Evolutionary conservation across 129 eudicot genomes (phyloP), one percentile per base, ranked within the genome.

Genomic region (Calendula officinalis): DNA sequence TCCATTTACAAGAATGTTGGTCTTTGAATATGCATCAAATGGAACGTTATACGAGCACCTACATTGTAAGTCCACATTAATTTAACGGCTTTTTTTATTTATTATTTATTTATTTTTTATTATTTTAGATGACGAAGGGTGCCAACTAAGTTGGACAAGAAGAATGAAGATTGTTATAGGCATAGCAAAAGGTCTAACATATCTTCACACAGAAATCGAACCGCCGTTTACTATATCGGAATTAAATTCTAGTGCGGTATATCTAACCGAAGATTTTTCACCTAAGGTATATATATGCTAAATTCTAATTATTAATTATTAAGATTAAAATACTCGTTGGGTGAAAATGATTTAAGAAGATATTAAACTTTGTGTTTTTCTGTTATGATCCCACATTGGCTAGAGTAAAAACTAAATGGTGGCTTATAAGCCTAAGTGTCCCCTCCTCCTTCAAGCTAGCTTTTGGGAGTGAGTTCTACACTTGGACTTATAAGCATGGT

Each of bases 1-100:
- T 54, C 99, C 99, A 22, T 88, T 94, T 69, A 83, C 99, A 52
- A 83, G 99, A 79, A 94, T 94, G 99, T 77, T 94, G 60, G 99
- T 94, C 57, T 88, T 94, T 70, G 97, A 94, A 62, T 94, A 94
- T 64, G 97, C 99, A 62, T 94, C 99, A 39, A 88, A 94, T 67
- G 99, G 99, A 62, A 94, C 99, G 15, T 77, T 94, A 45, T 86
- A 84, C 55, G 99, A 94, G 75, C 99, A 94, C 74, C 86, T 92
- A 45, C 99, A 94, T 72, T 94, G 99, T 94, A 80, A 81, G 96
- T 65, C 27, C 4, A 9, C 64, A 27, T 73, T 54, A 52, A 45
- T 4, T 12, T 4, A 17, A 73, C 48, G 56, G 50, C 70, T n/a
- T n/a, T n/a, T n/a, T n/a, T n/a, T n/a, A n/a, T n/a, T n/a, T n/a